Evolutionary conservation across 306 rosid genomes (phyloP).

Genomic region (Acmispon strigosus): DNA sequence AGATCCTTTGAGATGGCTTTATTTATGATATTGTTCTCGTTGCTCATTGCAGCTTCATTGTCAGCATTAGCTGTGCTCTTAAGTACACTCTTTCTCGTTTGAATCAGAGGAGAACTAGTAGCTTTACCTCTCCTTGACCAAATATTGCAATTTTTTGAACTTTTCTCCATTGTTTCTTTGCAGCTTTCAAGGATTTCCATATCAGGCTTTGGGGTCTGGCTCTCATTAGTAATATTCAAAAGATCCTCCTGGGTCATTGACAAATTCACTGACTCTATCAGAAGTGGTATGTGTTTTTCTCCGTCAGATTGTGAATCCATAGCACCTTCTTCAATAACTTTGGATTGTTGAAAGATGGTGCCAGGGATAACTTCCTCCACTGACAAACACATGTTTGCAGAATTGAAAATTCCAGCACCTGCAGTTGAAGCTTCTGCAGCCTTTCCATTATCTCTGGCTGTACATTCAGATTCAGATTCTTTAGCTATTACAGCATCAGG

Average conservation of each 20-base stretch:
- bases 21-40: conserved; percentile 16
- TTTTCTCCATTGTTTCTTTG: conserved; percentile 21
- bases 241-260: conserved; percentile 13
- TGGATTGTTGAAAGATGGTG: conserved; percentile 20
- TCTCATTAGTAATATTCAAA: conserved; percentile 21
- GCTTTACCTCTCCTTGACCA: conserved; percentile 71
- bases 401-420: not conserved
- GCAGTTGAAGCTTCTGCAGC: not conserved
- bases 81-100: conserved; percentile 33
- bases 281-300: conserved; percentile 14
- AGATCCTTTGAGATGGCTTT: conserved; percentile 19
- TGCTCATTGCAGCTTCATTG: conserved; percentile 18
- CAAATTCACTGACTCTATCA: conserved; percentile 22
- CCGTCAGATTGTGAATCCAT: conserved; percentile 12
- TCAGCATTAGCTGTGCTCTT: conserved; percentile 11
- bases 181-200: conserved; percentile 13
- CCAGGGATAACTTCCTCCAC: conserved; percentile 8
- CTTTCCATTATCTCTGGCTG: conserved; percentile 1
- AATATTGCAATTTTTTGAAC: conserved; percentile 26
- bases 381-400: not conserved
- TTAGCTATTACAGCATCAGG: conserved; percentile 5
- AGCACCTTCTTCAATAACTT: conserved; percentile 1
- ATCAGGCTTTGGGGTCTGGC: conserved; percentile 27
- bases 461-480: conserved; percentile 12
- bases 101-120: conserved; percentile 44